Evolutionary conservation across 805 yeast species (phyloP).

Genomic region (Candida railenensis): DNA sequence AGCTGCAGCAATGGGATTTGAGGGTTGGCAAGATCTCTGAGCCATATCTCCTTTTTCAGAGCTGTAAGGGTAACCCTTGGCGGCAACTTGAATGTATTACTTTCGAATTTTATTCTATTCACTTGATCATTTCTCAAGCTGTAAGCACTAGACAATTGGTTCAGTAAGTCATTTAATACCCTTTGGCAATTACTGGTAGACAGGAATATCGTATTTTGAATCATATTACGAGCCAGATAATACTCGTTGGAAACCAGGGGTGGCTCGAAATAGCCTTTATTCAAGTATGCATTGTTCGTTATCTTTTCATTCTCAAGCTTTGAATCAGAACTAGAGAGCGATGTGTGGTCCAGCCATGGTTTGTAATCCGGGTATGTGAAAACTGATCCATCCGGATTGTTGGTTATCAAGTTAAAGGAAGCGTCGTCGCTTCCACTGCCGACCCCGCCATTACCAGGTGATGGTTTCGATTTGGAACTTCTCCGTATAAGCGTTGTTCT

Average conservation of each 20-base stretch:
- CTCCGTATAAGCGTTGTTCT: background rate
- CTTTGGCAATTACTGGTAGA: conserved; percentile 34
- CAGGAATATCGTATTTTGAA: conserved; percentile 42
- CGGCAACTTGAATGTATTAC: conserved; percentile 65
- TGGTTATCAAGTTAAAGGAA: background rate
- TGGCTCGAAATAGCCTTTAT: conserved; percentile 68
- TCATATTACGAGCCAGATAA: conserved; percentile 64
- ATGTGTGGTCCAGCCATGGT: conserved; percentile 65
- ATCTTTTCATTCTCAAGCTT: conserved; percentile 53
- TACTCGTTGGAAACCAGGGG: conserved; percentile 65
- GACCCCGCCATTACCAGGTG: conserved; percentile 19
- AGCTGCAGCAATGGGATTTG: conserved; percentile 63
- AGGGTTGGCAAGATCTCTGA: conserved; percentile 72
- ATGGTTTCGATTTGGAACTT: conserved; percentile 1
- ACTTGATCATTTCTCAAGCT: conserved; percentile 38
- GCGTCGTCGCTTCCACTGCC: conserved; percentile 24
- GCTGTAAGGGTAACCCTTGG: conserved; percentile 90
- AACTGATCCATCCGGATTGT: background rate
- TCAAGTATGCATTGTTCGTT: conserved; percentile 49
- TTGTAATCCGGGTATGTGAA: conserved; percentile 63
- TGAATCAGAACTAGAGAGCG: conserved; percentile 18
- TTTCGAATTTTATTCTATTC: conserved; percentile 33
- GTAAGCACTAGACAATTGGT: conserved; percentile 37
- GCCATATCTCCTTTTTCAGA: conserved; percentile 81
- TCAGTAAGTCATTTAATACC: conserved; percentile 36